These are phyloP conservation scores for Fusarium sp. DNA, from an alignment of 2,329 filamentous ascomycete species.

Conservation along the genomic window DNA sequence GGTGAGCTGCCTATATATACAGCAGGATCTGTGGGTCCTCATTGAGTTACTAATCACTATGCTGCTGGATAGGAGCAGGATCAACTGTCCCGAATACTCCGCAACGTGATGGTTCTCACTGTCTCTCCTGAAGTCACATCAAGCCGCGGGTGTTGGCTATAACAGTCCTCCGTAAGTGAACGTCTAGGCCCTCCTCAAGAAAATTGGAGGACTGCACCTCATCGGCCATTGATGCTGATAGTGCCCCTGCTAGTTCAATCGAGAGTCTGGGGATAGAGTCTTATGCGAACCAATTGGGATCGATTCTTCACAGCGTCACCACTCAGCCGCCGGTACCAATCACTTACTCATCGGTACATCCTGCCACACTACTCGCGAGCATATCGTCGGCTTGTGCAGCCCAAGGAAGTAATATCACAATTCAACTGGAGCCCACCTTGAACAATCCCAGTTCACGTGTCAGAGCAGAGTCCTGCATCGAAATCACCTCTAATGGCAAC, in stretches of 20 bases:
- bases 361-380: rapidly evolving
- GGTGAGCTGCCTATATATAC: too few relatives aligned
- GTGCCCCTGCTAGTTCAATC: neutral
- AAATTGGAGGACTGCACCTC: neutral
- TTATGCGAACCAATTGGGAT: too few relatives aligned
- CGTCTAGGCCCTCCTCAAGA: too few relatives aligned
- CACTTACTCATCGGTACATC: neutral
- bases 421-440: rapidly evolving
- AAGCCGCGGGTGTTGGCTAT: too few relatives aligned
- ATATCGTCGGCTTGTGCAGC: rapidly evolving
- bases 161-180: too few relatives aligned
- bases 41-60: too few relatives aligned
- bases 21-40: too few relatives aligned
- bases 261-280: rapidly evolving
- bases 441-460: rapidly evolving
- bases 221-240: rapidly evolving
- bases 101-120: too few relatives aligned
- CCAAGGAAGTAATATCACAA: rapidly evolving
- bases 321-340: neutral
- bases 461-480: rapidly evolving
- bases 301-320: rapidly evolving
- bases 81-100: too few relatives aligned
- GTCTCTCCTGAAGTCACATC: too few relatives aligned
- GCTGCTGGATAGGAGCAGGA: too few relatives aligned
- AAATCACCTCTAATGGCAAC: rapidly evolving